Conservation (phyloP, 352 stramenopile species). For the Pythium rhizo-oryzae region DNA sequence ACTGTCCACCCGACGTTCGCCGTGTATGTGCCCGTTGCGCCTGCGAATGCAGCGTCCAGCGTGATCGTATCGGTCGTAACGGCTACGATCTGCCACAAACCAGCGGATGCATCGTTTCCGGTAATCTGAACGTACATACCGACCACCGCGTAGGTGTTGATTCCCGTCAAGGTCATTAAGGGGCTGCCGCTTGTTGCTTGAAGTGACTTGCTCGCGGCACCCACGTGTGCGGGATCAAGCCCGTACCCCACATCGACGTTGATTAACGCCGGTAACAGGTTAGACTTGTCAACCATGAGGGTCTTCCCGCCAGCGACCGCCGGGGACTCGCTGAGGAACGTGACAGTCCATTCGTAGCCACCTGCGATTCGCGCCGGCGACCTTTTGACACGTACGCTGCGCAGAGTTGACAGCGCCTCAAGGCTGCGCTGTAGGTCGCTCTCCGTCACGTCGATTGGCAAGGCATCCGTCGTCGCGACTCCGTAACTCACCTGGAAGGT, state of each 20-base stretch:
- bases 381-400: conserved; percentile 79
- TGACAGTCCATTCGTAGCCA: conserved; percentile 81
- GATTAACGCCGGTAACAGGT: conserved; percentile 39
- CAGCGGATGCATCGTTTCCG: conserved; percentile 35
- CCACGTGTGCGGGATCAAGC: conserved; percentile 53
- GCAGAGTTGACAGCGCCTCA: conserved; percentile 52
- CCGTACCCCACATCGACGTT: conserved; percentile 40
- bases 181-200: conserved; percentile 32
- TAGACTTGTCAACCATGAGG: conserved; percentile 42
- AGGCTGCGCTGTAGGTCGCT: conserved; percentile 66
- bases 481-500: conserved; percentile 80
- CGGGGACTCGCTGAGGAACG: conserved; percentile 66
- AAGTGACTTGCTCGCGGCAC: conserved; percentile 39
- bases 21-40: conserved; percentile 38
- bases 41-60: conserved; percentile 47
- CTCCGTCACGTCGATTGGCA: conserved; percentile 62
- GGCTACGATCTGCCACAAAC: conserved; percentile 47
- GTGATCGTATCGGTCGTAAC: conserved; percentile 60
- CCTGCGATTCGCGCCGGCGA: conserved; percentile 37
- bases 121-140: conserved; percentile 63
- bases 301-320: conserved; percentile 37
- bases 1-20: conserved; percentile 65
- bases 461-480: conserved; percentile 44
- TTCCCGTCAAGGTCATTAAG: conserved; percentile 44
- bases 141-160: conserved; percentile 37